Evolutionary conservation across 495 filamentous ascomycete genomes (phyloP), one percentile per base, ranked within the genome.

Genomic region (Aspergillus incahuasiensis): DNA sequence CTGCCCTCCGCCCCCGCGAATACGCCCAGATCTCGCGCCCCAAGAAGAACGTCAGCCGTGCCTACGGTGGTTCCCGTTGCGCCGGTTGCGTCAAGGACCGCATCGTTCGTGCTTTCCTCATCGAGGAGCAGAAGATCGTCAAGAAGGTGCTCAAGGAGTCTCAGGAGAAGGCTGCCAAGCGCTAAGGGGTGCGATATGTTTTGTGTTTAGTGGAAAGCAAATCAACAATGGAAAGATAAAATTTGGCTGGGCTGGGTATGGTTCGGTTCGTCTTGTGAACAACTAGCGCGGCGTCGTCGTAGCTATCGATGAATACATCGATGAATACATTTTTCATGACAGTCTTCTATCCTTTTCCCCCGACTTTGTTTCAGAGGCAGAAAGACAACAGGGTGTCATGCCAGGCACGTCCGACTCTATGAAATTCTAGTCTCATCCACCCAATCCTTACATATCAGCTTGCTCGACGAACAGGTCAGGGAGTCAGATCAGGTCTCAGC

Each of bases 71-170:
- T 71, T 96, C 91, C 60, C 86, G 94, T 78, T 99, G 94, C 82
- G 89, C 89, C 64, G 95, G 92, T 81, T 99, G 94, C 76, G 94
- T 97, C 66, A 92, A 92, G 79, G 95, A 99, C 82, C 83, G 94
- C 63, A 85, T 99, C 62, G 89, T 96, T 54, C 89, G 95, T 60
- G 95, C 94, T 43, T 97, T 97, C 86, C 79, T 97, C 79, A 97
- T 97, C 63, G 94, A 97, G 83, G 94, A 99, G 85, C 94, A 99
- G 82, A 97, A 97, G 90, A 97, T 99, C 65, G 95, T 99, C 78
- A 97, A 99, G 90, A 97, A 97, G 88, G 94, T 97, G 67, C 85
- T 95, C 75, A 92, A 95, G 85, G 91, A 96, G 80, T 87, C 79
- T 62, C 88, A 92, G 80, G 76, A 82, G 73, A 95, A 95, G 88